Evolutionary conservation across 495 filamentous ascomycete species (phyloP).

Genomic region (Podospora pseudoanserina): DNA sequence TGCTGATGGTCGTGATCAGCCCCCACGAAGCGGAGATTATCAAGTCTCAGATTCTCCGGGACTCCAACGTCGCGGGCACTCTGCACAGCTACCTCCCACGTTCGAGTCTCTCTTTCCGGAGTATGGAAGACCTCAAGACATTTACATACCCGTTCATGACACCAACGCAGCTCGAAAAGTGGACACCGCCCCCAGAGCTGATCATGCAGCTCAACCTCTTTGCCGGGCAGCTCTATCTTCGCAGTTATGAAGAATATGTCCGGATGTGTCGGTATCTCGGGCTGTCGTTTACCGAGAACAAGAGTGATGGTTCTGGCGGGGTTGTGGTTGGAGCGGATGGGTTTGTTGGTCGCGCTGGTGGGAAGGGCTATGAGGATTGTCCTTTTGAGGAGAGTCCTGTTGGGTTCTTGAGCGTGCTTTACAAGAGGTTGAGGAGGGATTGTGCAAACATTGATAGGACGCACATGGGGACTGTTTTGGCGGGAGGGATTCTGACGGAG

Average conservation of each 20-base stretch:
- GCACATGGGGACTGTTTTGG: constrained; percentile 50
- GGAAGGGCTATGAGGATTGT: constrained; percentile 21
- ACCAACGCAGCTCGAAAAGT: constrained; percentile 12
- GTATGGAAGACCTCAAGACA: constrained; percentile 49
- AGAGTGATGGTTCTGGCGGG: constrained; percentile 21
- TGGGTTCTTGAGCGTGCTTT: constrained; percentile 47
- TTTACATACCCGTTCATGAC: constrained; percentile 33
- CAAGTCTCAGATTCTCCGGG: constrained; percentile 35
- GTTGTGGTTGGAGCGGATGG: constrained; percentile 43
- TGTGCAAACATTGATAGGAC: constrained; percentile 50
- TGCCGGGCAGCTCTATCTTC: constrained; percentile 62
- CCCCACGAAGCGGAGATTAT: constrained; percentile 59
- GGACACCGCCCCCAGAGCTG: constrained; percentile 23
- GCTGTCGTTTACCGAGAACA: constrained; percentile 27
- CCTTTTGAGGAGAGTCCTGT: constrained; percentile 50
- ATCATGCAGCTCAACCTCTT: constrained; percentile 59
- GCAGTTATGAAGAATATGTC: constrained; percentile 50
- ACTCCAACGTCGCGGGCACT: not conserved
- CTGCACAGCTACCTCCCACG: constrained; percentile 61
- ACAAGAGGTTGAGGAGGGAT: constrained; percentile 50
- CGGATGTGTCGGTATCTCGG: constrained; percentile 53
- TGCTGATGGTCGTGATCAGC: constrained; percentile 54
- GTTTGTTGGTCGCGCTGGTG: constrained; percentile 31
- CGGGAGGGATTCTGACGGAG: constrained; percentile 40
- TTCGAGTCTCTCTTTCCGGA: constrained; percentile 37